A percentile compares a stretch with the other conserved stretches of the same genome.
These are phyloP conservation scores for Melanomma pulvis-pyrius DNA, from an alignment of 495 filamentous ascomycete genomes.

Conservation along the genomic window DNA sequence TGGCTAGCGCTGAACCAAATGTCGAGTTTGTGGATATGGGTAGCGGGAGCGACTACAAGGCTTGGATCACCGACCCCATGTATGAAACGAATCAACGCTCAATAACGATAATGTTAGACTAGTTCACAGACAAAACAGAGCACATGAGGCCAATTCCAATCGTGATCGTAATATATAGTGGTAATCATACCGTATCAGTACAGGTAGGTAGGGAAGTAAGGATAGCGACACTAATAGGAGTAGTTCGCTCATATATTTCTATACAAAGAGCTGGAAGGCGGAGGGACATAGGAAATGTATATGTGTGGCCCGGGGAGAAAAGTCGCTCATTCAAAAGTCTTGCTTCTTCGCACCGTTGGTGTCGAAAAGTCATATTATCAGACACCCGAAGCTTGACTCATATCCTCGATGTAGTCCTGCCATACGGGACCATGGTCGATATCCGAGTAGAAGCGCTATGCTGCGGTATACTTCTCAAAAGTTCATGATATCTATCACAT, in stretches of 20 bases:
- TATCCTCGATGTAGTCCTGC: too few species aligned
- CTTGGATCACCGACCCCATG: too few species aligned
- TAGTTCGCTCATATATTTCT: neutral
- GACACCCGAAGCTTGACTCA: too few species aligned
- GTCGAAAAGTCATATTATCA: too few species aligned
- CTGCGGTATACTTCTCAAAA: conserved; percentile 48
- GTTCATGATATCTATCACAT: conserved; percentile 64
- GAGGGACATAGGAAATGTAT: neutral
- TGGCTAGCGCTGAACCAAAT: neutral
- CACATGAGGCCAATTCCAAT: too few species aligned
- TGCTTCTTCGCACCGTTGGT: neutral
- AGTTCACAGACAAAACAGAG: too few species aligned
- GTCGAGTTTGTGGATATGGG: neutral
- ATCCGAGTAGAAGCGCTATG: too few species aligned
- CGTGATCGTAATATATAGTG: neutral
- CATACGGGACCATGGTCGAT: too few species aligned
- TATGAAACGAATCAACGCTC: too few species aligned
- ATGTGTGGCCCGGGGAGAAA: neutral
- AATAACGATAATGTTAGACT: too few species aligned
- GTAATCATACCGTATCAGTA: neutral
- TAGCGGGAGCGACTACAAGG: too few species aligned
- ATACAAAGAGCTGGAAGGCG: neutral
- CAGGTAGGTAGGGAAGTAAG: neutral
- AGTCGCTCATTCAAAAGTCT: neutral
- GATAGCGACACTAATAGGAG: neutral